These are phyloP conservation scores for Neurospora tetraspora DNA, from an alignment of 495 filamentous ascomycete species.

Conservation along the genomic window DNA sequence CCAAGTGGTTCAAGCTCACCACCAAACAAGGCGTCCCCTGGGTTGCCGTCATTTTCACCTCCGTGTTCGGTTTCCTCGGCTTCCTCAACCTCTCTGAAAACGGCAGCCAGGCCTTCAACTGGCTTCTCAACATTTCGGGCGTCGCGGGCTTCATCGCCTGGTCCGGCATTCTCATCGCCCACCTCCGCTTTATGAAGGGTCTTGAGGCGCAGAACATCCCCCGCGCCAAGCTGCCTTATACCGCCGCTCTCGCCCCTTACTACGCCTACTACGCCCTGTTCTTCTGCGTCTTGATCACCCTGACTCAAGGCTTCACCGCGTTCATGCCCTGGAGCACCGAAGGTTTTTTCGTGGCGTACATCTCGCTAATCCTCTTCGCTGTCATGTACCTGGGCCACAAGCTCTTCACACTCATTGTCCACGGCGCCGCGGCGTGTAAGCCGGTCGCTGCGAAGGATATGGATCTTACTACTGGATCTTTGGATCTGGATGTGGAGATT, in stretches of 20 bases:
- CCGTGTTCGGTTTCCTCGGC: conserved; percentile 39
- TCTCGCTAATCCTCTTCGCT: conserved; percentile 52
- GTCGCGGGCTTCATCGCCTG: conserved; percentile 62
- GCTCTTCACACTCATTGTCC: conserved; percentile 7
- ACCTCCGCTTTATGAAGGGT: conserved; percentile 52
- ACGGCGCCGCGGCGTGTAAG: not conserved
- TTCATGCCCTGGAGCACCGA: conserved; percentile 53
- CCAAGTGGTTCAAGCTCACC: conserved; percentile 32
- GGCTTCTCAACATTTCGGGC: conserved; percentile 49
- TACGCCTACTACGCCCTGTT: conserved; percentile 49
- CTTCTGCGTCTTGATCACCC: conserved; percentile 53
- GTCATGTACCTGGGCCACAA: conserved; percentile 52
- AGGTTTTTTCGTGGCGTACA: conserved; percentile 52
- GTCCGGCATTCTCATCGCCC: conserved; percentile 48
- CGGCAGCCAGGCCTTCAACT: conserved; percentile 46
- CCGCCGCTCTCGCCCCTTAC: conserved; percentile 49
- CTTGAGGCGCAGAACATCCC: conserved; percentile 48
- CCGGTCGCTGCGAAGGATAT: not conserved
- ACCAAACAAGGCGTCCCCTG: conserved; percentile 34
- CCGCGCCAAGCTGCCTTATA: conserved; percentile 43
- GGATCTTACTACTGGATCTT: not conserved
- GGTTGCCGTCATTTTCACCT: conserved; percentile 29
- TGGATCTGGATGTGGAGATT: not conserved
- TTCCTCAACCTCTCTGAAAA: conserved; percentile 43
- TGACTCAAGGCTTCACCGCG: conserved; percentile 61